A percentile compares a stretch with the other conserved stretches of the same genome.
These are phyloP conservation scores for Emericellopsis atlantica DNA, from an alignment of 2,329 filamentous ascomycete genomes.

Conservation along the genomic window DNA sequence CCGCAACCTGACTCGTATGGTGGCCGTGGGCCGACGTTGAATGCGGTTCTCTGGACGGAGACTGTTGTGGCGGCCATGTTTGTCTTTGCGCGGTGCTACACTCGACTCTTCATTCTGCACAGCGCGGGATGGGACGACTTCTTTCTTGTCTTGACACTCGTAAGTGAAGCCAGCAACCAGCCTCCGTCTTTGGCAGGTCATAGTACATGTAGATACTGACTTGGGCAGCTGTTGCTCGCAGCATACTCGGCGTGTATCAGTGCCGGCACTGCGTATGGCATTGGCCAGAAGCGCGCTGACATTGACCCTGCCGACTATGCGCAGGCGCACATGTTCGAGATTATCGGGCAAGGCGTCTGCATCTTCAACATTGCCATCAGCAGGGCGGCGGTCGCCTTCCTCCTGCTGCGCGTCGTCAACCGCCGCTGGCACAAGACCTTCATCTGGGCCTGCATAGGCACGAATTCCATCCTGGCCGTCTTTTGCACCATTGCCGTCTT, in stretches of 20 bases:
- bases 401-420: conserved; percentile 13
- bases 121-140: conserved; percentile 2
- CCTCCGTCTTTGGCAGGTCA: background rate
- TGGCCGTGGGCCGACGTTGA: conserved; percentile 2
- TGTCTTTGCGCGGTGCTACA: conserved; percentile 1
- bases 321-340: conserved; percentile 5
- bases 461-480: conserved; percentile 10
- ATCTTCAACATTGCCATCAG: conserved; percentile 7
- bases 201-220: no score
- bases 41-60: conserved; percentile 3
- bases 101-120: conserved; percentile 1
- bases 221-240: conserved; percentile 1
- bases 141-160: conserved; percentile 1
- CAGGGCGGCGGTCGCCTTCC: conserved; percentile 6
- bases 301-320: conserved; percentile 1
- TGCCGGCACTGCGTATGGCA: conserved; percentile 2
- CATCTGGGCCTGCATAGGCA: conserved; percentile 13
- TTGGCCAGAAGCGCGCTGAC: conserved; percentile 3
- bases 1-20: conserved; percentile 1
- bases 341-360: conserved; percentile 6
- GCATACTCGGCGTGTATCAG: conserved; percentile 1
- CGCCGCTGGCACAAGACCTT: conserved; percentile 9
- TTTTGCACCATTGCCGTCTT: conserved; percentile 11
- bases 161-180: background rate
- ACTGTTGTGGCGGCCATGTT: conserved; percentile 2